These are phyloP conservation scores for Suillus bovinus DNA, from an alignment of 768 basidiomycete species.

Conservation along the genomic window DNA sequence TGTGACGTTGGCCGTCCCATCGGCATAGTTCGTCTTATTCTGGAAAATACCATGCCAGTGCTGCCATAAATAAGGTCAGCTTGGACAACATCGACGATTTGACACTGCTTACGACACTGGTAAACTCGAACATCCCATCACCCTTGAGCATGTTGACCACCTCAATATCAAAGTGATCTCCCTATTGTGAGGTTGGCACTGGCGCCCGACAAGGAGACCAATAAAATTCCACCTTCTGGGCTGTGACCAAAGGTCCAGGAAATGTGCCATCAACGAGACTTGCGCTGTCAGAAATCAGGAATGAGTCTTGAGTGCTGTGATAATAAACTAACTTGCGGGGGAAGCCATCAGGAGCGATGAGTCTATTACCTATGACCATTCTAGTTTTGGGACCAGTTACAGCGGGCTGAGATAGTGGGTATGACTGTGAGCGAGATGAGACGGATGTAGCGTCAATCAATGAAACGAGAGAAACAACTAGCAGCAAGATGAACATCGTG, in stretches of 20 bases:
- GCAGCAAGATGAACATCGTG: conserved; percentile 11
- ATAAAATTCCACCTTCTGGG: conserved; percentile 32
- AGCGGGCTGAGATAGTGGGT: conserved; percentile 10
- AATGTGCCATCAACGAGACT: conserved; percentile 44
- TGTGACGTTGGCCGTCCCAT: conserved; percentile 41
- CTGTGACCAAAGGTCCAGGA: conserved; percentile 46
- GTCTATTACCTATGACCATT: conserved; percentile 38
- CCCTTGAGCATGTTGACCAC: conserved; percentile 51
- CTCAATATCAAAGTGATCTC: conserved; percentile 41
- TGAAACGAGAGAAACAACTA: conserved; percentile 11
- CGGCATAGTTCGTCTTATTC: conserved; percentile 41
- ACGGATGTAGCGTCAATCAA: conserved; percentile 18
- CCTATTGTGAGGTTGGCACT: conserved; percentile 24
- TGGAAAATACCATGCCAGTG: conserved; percentile 60
- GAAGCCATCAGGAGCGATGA: conserved; percentile 52
- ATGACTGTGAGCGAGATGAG: conserved; percentile 16
- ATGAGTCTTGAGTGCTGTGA: not conserved
- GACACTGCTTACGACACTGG: conserved; percentile 45
- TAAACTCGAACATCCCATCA: conserved; percentile 45
- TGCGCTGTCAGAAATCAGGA: conserved; percentile 26
- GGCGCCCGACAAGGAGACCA: not conserved
- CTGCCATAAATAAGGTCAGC: conserved; percentile 24
- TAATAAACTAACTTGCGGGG: conserved; percentile 32
- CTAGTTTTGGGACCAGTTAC: conserved; percentile 23
- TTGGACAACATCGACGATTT: not conserved